Evolutionary conservation across 352 stramenopile species (phyloP), one percentile per base, ranked within the genome.

Genomic region (Phytophthora brassicae): DNA sequence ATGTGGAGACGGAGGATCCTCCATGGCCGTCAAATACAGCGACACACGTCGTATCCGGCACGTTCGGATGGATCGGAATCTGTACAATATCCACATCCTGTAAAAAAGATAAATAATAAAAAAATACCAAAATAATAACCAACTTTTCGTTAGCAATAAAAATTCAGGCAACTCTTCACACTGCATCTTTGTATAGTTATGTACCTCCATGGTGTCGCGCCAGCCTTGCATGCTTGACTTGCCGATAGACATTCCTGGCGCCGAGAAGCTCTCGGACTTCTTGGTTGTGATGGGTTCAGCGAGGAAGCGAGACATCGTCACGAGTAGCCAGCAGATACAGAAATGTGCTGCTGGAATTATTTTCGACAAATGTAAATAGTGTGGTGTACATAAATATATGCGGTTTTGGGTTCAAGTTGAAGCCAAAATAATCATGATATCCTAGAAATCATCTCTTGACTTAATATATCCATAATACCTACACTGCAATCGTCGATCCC

Each of bases 1-100:
- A 85, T 13, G 76, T 71, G 2, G 87, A 91, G 66, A 94, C 75
- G 19, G 74, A 41, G 9, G 81, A 62, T 14, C 87, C 87, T 39
- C 87, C 87, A 43, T 95, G 87, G 49, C 87, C 87, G 52, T 95
- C 87, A 59, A 95, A 95, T 29, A 95, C 81, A 17, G 77, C 87
- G 43, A 95, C 80, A 46, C 79, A 92, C 43, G 65, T 77, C 7
- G 69, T 84, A 45, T 89, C 79, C 4, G 79, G 75, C 13, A 76
- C 67, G 39, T 71, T 67, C 20, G 70, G 42, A 54, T 92, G 70
- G 67, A 92, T 82, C 9, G 85, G 81, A 45, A 89, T 69, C 55
- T 83, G 54, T 12, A 91, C 76, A 58, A 92, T 86, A 50, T 92
- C 81, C 26, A 88, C 72, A 59, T 94, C 85, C 79, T 93, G 54